Percentiles rank a stretch among this genome's conserved stretches.
Evolutionary conservation across 306 rosid genomes (phyloP).

Genomic region (Vicia villosa): DNA sequence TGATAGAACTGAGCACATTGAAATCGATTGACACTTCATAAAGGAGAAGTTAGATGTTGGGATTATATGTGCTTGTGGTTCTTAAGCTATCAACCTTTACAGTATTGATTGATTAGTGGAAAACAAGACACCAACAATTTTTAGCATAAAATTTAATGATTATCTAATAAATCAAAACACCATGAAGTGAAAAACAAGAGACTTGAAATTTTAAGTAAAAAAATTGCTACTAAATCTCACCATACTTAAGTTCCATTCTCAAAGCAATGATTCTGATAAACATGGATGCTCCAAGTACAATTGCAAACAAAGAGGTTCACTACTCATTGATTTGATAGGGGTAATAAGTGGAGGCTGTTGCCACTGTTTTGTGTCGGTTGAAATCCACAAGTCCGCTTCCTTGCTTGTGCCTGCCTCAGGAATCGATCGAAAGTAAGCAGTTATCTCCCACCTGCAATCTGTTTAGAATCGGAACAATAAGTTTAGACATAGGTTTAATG

Average conservation of each 20-base stretch:
- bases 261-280: constrained; percentile 56
- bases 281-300: constrained; percentile 84
- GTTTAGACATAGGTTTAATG: neutral
- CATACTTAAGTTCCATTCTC: constrained; percentile 34
- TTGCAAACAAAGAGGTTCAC: constrained; percentile 73
- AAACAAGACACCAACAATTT: too few relatives aligned
- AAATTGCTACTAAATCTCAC: constrained; percentile 6
- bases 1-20: too few relatives aligned
- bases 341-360: constrained; percentile 72
- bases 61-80: too few relatives aligned
- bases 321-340: constrained; percentile 70
- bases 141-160: too few relatives aligned
- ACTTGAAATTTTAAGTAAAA: constrained; percentile 3
- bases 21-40: too few relatives aligned
- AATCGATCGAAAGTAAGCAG: constrained; percentile 65
- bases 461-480: constrained; percentile 13
- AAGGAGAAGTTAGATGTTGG: too few relatives aligned
- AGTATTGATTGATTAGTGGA: too few relatives aligned
- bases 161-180: neutral
- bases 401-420: constrained; percentile 58
- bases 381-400: constrained; percentile 71
- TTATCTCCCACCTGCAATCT: constrained; percentile 87
- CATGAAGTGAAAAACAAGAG: neutral
- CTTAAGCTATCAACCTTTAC: too few relatives aligned
- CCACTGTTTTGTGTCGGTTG: constrained; percentile 86